Percentiles rank a stretch among this genome's conserved stretches.
Evolutionary conservation across 441 rosid genomes (phyloP).

Genomic region (Gossypium davidsonii): DNA sequence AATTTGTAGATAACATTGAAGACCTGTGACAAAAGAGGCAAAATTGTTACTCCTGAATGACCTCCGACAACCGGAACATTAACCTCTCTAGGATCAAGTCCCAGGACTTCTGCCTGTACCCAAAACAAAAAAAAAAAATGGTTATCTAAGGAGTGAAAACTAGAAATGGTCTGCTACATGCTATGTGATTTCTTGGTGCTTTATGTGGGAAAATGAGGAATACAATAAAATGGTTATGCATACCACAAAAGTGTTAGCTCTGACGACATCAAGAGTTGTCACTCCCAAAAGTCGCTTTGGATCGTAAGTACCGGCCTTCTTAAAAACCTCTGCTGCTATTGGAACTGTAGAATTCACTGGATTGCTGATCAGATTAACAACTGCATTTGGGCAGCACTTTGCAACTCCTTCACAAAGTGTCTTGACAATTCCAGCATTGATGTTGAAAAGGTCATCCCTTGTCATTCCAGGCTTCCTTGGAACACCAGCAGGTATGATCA

Average conservation of each 20-base stretch:
- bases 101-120: conserved; percentile 63
- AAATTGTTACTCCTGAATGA: conserved; percentile 77
- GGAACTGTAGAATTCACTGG: conserved; percentile 90
- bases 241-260: conserved; percentile 92
- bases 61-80: conserved; percentile 89
- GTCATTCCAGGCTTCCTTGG: conserved; percentile 98
- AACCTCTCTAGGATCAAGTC: conserved; percentile 67
- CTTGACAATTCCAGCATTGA: conserved; percentile 83
- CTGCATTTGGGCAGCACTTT: conserved; percentile 62
- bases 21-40: conserved; percentile 80
- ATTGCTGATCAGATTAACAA: conserved; percentile 74
- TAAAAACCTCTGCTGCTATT: conserved; percentile 83
- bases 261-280: conserved; percentile 76
- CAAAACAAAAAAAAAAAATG: conserved; percentile 30
- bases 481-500: conserved; percentile 86
- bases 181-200: neutral
- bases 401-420: conserved; percentile 77
- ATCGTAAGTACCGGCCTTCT: conserved; percentile 77
- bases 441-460: conserved; percentile 84
- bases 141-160: neutral
- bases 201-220: neutral
- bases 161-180: neutral
- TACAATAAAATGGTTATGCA: conserved; percentile 2
- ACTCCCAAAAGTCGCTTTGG: conserved; percentile 82
- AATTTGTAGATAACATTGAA: neutral